Evolutionary conservation across 2,329 filamentous ascomycete species (phyloP), one percentile per base, ranked within the genome.

Genomic region (Fusarium sp.): DNA sequence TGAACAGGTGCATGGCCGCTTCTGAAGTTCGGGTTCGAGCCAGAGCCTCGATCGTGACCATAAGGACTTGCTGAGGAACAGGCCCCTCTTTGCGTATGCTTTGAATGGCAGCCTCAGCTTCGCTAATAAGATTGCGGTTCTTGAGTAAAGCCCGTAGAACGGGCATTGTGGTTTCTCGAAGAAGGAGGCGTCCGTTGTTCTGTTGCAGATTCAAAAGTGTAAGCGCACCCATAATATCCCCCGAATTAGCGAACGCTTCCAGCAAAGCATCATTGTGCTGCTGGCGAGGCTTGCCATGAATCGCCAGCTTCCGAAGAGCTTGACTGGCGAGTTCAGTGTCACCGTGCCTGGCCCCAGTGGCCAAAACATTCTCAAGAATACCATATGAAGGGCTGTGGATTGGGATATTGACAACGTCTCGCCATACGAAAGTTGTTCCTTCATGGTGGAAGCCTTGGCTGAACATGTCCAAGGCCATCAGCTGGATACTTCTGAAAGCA

Each of bases 231-330:
- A 83, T 81, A 12, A 95, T 77, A 71, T 96, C 90, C 4, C 86
- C 84, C 7, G 79, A 77, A 7, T 84, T 83, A 16, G 90, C 84
- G 77, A 97, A 94, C 8, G 92, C 88, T 63, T 93, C 90, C 11
- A 95, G 84, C 33, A 98, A 86, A 33, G 92, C 87, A 79, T 97
- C 94, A 81, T 96, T 97, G 78, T 98, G 94, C 69, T 92, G 86
- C 10, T 87, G 81, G 14, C 86, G 84, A 41, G 94, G 84, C 44
- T 87, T 85, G 4, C 87, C 78, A 23, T 78, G 76, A 38, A 62
- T 67, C 8, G 80, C 77, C 4, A 82, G 63, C 58, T 78, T 72
- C 29, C 90, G 86, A 69, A 97, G 89, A 35, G 93, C 92, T 35
- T 92, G 88, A 10, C 90, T 91, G 3, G 92, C 93, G 15, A 98